A percentile compares a stretch with the other conserved stretches of the same genome.
Evolutionary conservation across 192 early-diverging fungal species (phyloP).

Genomic region (Glomus cerebriforme): DNA sequence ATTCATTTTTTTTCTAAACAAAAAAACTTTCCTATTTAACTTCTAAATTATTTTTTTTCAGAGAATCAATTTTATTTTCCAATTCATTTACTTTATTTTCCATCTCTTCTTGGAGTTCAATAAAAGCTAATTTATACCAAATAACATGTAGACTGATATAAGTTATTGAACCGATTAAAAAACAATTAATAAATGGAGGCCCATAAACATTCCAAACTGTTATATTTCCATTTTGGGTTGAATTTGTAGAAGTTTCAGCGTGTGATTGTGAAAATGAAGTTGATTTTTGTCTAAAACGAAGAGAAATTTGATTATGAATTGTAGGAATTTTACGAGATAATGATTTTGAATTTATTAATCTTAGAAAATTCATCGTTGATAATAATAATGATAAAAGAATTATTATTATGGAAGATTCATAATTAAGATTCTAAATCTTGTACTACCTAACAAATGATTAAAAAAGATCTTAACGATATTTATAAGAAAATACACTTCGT

Average conservation of each 20-base stretch:
- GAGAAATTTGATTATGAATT: background rate
- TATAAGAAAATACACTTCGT: no score
- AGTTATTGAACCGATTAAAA: conserved; percentile 20
- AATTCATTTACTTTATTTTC: conserved; percentile 10
- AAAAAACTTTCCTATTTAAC: no score
- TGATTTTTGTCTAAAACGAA: background rate
- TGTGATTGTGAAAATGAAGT: background rate
- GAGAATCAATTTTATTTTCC: background rate
- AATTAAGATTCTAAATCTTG: no score
- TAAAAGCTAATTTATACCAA: conserved; percentile 9
- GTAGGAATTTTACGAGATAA: background rate
- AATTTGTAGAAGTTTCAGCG: no score
- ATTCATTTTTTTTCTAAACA: no score
- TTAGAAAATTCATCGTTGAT: background rate
- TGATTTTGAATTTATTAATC: background rate
- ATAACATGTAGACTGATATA: conserved; percentile 14
- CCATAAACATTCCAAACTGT: conserved; percentile 22
- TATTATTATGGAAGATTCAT: no score
- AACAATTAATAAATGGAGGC: conserved; percentile 1
- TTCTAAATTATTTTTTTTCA: background rate
- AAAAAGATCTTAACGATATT: no score
- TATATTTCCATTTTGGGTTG: background rate
- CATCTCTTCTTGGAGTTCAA: conserved; percentile 1
- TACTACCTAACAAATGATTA: no score
- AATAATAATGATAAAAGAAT: no score